Conservation (phyloP, 176 grass and related monocot species). For the Melocanna baccifera region DNA sequence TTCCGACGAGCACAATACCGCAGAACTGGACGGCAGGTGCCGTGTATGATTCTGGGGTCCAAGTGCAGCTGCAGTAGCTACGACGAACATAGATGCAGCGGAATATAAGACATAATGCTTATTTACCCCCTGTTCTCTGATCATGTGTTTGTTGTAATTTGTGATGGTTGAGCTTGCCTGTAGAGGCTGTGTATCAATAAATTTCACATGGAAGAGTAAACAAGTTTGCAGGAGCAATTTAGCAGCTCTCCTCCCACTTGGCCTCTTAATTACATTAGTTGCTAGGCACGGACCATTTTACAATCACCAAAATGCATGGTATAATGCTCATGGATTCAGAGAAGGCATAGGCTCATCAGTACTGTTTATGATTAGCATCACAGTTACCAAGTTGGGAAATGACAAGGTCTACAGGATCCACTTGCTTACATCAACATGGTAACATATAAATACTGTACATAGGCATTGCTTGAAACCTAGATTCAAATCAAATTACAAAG, state of each 20-base stretch:
- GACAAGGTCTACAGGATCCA: slow-evolving; percentile 4
- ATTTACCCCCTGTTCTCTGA: not conserved
- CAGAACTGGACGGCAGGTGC: slow-evolving; percentile 64
- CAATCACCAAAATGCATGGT: not conserved
- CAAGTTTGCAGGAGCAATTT: not conserved
- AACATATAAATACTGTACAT: slow-evolving; percentile 29
- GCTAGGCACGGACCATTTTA: not conserved
- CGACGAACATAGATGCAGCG: not conserved
- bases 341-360: not conserved
- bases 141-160: slow-evolving; percentile 11
- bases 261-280: slow-evolving; percentile 18
- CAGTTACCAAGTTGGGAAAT: slow-evolving; percentile 8
- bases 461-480: slow-evolving; percentile 15
- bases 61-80: slow-evolving; percentile 43
- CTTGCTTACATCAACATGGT: slow-evolving; percentile 35
- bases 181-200: not conserved
- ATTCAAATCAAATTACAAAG: slow-evolving; percentile 26
- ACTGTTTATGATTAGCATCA: slow-evolving; percentile 11
- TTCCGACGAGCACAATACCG: slow-evolving; percentile 52
- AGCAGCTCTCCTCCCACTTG: not conserved
- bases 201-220: slow-evolving; percentile 1
- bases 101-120: slow-evolving; percentile 16
- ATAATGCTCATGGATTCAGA: slow-evolving; percentile 12
- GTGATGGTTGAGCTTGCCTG: not conserved
- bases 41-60: slow-evolving; percentile 65